These are phyloP conservation scores for Eimeria praecox DNA, from an alignment of 169 alveolate genomes.

Conservation along the genomic window DNA sequence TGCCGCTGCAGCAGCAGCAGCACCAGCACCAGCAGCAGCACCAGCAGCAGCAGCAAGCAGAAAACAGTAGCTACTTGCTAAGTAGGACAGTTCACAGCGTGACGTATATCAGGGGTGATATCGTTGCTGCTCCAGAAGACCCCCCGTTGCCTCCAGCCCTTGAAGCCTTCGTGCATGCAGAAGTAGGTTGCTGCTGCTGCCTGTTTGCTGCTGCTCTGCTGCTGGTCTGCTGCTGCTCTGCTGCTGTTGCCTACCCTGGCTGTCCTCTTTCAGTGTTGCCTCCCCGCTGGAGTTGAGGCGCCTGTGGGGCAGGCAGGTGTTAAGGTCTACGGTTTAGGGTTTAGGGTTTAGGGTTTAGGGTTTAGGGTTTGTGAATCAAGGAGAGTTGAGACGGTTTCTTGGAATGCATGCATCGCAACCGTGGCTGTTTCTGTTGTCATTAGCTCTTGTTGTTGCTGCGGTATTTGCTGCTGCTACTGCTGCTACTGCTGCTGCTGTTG, in stretches of 20 bases:
- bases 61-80: constrained; percentile 18
- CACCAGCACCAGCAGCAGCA: constrained; percentile 22
- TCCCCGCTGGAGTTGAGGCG: no score
- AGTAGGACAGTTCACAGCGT: constrained; percentile 74
- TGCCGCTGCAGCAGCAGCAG: constrained; percentile 28
- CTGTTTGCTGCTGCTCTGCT: background rate
- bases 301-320: no score
- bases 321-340: background rate
- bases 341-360: background rate
- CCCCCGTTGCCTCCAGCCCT: constrained; percentile 69
- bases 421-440: background rate
- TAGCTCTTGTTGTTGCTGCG: background rate
- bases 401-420: background rate
- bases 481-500: constrained; percentile 2
- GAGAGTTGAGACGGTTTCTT: background rate
- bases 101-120: constrained; percentile 65
- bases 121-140: constrained; percentile 50
- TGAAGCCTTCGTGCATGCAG: constrained; percentile 49
- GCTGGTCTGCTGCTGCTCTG: background rate
- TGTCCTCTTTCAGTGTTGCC: background rate
- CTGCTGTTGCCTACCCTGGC: background rate
- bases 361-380: background rate
- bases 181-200: constrained; percentile 24
- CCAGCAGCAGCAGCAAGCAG: constrained; percentile 37
- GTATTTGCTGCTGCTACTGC: background rate